Percentiles rank a stretch among this genome's conserved stretches.
phyloP scores from a whole-genome alignment of 306 rosid species.

The Ammopiptanthus mongolicus region DNA sequence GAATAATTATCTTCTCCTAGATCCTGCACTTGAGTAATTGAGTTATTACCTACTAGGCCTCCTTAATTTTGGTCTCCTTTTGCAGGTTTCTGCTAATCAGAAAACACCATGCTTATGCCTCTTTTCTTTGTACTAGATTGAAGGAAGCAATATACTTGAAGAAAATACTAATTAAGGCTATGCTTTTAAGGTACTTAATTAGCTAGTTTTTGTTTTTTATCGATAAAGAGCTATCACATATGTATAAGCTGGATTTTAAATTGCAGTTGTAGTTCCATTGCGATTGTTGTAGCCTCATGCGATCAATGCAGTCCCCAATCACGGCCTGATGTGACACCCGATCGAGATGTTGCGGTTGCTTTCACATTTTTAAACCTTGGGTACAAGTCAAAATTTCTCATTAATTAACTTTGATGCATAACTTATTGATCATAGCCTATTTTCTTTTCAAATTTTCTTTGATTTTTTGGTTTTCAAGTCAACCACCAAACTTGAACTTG shows the following conservation, averaged over 20 bases:
- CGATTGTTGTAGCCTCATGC: too few species aligned
- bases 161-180: not conserved
- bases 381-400: not conserved
- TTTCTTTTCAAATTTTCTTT: not conserved
- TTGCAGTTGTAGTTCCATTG: too few species aligned
- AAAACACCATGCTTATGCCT: not conserved
- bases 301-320: too few species aligned
- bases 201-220: not conserved
- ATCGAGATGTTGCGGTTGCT: too few species aligned
- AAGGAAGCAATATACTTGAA: not conserved
- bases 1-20: not conserved
- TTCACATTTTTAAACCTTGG: too few species aligned
- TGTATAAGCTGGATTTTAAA: too few species aligned
- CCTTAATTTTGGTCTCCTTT: not conserved
- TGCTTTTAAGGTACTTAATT: not conserved
- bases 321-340: too few species aligned
- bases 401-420: not conserved
- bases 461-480: not conserved
- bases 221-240: not conserved
- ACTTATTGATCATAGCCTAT: not conserved
- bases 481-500: slow-evolving; percentile 1
- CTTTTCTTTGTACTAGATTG: not conserved
- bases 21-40: not conserved
- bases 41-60: not conserved
- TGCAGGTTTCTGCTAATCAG: slow-evolving; percentile 20